Evolutionary conservation across 108 stramenopile genomes (phyloP), one percentile per base, ranked within the genome.

Genomic region (Skeletonema menzelii): DNA sequence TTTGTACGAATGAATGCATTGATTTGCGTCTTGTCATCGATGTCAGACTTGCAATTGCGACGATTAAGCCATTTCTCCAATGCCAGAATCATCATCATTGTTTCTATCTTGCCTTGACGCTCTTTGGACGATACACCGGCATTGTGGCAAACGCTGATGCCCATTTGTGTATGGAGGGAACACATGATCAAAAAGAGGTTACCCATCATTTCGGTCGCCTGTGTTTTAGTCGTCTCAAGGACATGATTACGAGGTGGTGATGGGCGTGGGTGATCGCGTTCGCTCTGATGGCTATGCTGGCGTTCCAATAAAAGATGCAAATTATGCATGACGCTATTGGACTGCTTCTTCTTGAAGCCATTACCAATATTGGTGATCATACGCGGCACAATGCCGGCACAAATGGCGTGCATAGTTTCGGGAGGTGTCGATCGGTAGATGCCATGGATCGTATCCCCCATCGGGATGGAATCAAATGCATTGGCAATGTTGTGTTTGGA

Each of bases 401-500:
- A 6, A 20, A 32, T 35, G 22, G 59, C 34, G 15, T 59, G 59
- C 24, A 59, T n/a, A 14, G 34, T 30, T 59, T 59, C 59, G 4
- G 59, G 59, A 3, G 59, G 59, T 14, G 34, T 35, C 6, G 17
- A 14, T 2, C 15, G 5, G 26, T 59, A 22, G 13, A 32, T 32
- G 13, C 3, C 4, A 27, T 27, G 4, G 5, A n/a, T 10, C 2
- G 27, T 5, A 27, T 59, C 7, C 6, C 32, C 13, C 32, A 27
- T 14, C 2, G 59, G 59, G 4, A 59, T 6, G 59, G 5, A 30
- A 20, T 30, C 34, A 32, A 59, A 32, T 14, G 26, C 59, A 27
- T 59, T 59, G 11, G 5, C 14, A n/a, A 59, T 59, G 26, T 59
- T 32, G 59, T 59, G 24, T 7, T 59, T 59, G n/a, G 59, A 59